Evolutionary conservation across 805 yeast genomes (phyloP).

Genomic region (Yarrowia deformans): DNA sequence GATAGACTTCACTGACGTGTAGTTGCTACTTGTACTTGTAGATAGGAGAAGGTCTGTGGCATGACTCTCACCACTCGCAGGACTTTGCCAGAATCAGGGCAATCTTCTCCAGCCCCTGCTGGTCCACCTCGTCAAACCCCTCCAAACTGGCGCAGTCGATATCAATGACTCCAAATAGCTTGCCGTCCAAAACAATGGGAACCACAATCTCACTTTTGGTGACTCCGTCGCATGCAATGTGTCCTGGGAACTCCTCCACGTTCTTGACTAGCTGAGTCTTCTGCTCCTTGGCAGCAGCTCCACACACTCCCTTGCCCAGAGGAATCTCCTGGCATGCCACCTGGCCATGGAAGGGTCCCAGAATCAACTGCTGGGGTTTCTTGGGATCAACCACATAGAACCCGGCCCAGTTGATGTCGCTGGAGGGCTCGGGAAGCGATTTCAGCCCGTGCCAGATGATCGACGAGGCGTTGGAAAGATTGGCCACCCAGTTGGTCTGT

Average conservation of each 20-base stretch:
- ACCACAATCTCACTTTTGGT: constrained; percentile 93
- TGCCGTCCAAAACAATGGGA: constrained; percentile 64
- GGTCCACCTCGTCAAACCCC: constrained; percentile 75
- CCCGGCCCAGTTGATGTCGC: constrained; percentile 88
- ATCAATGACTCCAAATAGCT: constrained; percentile 79
- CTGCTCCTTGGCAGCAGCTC: constrained; percentile 69
- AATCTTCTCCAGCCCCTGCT: constrained; percentile 63
- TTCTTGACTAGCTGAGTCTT: constrained; percentile 77
- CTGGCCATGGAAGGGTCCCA: constrained; percentile 96
- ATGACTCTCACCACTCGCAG: constrained; percentile 59
- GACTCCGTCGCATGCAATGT: constrained; percentile 96
- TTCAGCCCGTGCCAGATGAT: constrained; percentile 88
- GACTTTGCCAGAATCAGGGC: constrained; percentile 60
- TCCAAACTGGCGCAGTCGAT: constrained; percentile 72
- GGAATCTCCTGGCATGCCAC: constrained; percentile 90
- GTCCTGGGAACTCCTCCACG: constrained; percentile 84
- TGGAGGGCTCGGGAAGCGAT: constrained; percentile 54
- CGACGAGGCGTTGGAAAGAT: constrained; percentile 84
- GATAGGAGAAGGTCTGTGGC: too few relatives aligned
- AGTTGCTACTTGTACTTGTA: too few relatives aligned
- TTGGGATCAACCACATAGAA: constrained; percentile 68
- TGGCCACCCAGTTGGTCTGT: constrained; percentile 85
- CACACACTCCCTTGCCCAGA: constrained; percentile 91
- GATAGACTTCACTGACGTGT: constrained; percentile 13
- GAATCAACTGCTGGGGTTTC: constrained; percentile 57